These are phyloP conservation scores for Meyerozyma carpophila DNA, from an alignment of 1,139 yeast species.

Conservation along the genomic window DNA sequence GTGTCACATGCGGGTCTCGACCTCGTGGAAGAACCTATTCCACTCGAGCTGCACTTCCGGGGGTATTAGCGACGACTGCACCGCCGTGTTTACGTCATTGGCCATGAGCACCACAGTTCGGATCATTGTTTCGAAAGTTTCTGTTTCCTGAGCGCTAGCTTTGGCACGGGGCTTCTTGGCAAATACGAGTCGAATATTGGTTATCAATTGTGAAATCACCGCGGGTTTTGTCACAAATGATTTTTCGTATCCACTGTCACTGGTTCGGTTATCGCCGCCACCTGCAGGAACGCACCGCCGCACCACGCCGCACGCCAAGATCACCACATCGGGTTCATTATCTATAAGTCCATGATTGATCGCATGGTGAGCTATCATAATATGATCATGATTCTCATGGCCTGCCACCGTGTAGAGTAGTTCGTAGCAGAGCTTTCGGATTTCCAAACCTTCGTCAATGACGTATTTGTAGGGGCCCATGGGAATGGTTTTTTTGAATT, in stretches of 20 bases:
- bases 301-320: conserved; percentile 32
- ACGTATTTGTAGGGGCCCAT: conserved; percentile 89
- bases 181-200: conserved; percentile 9
- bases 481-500: conserved; percentile 60
- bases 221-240: conserved; percentile 13
- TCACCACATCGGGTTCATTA: conserved; percentile 34
- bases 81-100: neutral
- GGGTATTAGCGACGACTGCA: neutral
- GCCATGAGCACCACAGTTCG: neutral
- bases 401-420: conserved; percentile 39
- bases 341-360: conserved; percentile 31
- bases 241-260: conserved; percentile 12
- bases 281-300: conserved; percentile 20
- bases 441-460: conserved; percentile 73
- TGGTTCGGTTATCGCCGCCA: conserved; percentile 3
- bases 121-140: conserved; percentile 8
- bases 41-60: neutral
- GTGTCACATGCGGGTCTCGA: neutral
- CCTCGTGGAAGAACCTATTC: neutral
- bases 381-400: conserved; percentile 14
- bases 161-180: conserved; percentile 34
- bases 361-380: conserved; percentile 22
- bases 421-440: conserved; percentile 72
- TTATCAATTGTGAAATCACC: conserved; percentile 15
- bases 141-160: conserved; percentile 41